These are phyloP conservation scores for Phytophthora pisi DNA, from an alignment of 352 stramenopile genomes.

Conservation along the genomic window DNA sequence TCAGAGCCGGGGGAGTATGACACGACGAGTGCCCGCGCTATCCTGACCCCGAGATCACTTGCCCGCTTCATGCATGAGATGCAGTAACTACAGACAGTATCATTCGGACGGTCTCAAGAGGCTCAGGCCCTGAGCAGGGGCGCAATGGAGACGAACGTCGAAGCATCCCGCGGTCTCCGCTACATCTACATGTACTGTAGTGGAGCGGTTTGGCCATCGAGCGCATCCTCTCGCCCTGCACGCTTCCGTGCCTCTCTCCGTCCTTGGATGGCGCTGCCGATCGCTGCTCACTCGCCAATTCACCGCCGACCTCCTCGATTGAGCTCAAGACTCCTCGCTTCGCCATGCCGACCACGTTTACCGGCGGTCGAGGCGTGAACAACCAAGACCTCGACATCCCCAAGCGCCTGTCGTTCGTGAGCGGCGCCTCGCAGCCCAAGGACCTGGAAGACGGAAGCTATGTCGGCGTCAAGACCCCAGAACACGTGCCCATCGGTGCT, in stretches of 20 bases:
- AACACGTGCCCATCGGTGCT: slow-evolving; percentile 17
- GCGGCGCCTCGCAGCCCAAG: not conserved
- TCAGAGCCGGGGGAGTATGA: too few species aligned
- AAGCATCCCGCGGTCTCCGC: too few species aligned
- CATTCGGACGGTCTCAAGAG: too few species aligned
- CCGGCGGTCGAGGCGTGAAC: slow-evolving; percentile 3
- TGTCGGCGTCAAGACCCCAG: slow-evolving; percentile 34
- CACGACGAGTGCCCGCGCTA: too few species aligned
- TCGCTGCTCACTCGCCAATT: slow-evolving; percentile 8
- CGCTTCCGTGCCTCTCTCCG: too few species aligned
- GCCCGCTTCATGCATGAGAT: too few species aligned
- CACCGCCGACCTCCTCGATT: not conserved
- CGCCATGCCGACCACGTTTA: slow-evolving; percentile 24
- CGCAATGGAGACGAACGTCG: too few species aligned
- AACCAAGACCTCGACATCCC: not conserved
- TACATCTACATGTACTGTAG: too few species aligned
- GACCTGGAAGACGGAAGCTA: slow-evolving; percentile 31
- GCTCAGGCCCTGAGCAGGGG: too few species aligned
- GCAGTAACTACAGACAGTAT: too few species aligned
- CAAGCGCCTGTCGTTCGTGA: not conserved
- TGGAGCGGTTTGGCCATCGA: slow-evolving; percentile 32
- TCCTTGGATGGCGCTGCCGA: not conserved
- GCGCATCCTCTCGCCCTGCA: not conserved
- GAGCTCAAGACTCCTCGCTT: slow-evolving; percentile 17
- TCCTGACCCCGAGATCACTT: too few species aligned